Base-by-base conservation (phyloP, 148 eudicot species). In the Polygonum maritimum region DNA sequence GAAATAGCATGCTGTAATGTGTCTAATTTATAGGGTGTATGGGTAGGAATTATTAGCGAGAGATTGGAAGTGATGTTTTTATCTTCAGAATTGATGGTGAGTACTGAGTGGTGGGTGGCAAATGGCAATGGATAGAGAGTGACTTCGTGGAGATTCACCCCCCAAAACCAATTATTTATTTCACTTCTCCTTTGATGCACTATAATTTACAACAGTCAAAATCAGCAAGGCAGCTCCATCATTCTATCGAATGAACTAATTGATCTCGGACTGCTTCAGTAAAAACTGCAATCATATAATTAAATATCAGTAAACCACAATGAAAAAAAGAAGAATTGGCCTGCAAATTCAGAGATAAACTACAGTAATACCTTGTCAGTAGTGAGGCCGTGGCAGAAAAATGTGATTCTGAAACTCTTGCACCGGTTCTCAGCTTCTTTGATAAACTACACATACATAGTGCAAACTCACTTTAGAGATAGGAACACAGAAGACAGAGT, bases 341-440 rank as follows among this genome's bases (percentile, higher is more conserved):
- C 1, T 1, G 26, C 58, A n/a, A n/a, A 54, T 54, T 54, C 22
- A n/a, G 10, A 54, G n/a, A 54, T 54, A 54, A 18, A 5, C 26
- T 19, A 26, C 31, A 26, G 31, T 26, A 10, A 54, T 54, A 54
- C 60, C 60, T 54, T 54, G 60, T 54, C 22, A 54, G 60, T n/a
- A 54, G 26, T 54, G 60, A 19, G 60, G 60, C 60, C 21, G 60
- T 54, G 60, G 60, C 60, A 54, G 22, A n/a, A 54, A 54, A 5
- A 54, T 54, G 60, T 54, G 60, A 54, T 54, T 54, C 60, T 54
- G 60, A 54, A 54, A 54, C 60, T 54, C 60, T 54, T 54, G 26
- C 60, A n/a, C 60, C 19, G 60, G 19, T 54, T 19, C 60, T 54
- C 26, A 54, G 60, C 60, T 54, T 12, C 60, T 54, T 54, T 54